Conservation (phyloP, 2,329 filamentous ascomycete species). For the Madurella mycetomatis region DNA sequence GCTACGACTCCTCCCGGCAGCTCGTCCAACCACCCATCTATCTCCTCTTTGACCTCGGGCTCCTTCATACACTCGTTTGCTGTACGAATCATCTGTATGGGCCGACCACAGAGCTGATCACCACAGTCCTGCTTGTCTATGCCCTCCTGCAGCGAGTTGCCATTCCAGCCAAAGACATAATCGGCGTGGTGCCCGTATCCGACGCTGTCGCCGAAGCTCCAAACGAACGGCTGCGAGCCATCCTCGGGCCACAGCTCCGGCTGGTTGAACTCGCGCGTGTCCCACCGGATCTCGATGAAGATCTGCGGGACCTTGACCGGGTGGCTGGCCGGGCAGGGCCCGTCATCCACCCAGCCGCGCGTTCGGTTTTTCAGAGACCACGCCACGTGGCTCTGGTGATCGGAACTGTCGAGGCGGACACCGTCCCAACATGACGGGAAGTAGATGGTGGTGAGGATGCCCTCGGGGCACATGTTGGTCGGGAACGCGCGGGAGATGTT, state of each 20-base stretch:
- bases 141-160: constrained; percentile 1
- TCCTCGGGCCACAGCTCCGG: constrained; percentile 5
- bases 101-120: neutral
- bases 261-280: constrained; percentile 5
- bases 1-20: constrained; percentile 8
- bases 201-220: constrained; percentile 11
- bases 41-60: constrained; percentile 7
- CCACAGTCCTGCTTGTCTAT: neutral
- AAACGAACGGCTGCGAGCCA: constrained; percentile 10
- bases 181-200: constrained; percentile 13
- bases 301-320: constrained; percentile 11
- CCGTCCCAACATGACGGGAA: constrained; percentile 57
- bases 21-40: constrained; percentile 13
- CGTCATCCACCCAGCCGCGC: constrained; percentile 26
- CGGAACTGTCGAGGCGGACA: constrained; percentile 47
- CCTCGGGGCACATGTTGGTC: constrained; percentile 32
- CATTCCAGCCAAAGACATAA: constrained; percentile 11
- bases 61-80: constrained; percentile 5
- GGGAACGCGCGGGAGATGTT: constrained; percentile 37
- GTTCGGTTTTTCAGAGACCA: constrained; percentile 30
- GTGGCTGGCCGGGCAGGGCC: constrained; percentile 14
- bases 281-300: constrained; percentile 5
- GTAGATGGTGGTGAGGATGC: constrained; percentile 39
- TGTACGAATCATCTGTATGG: neutral
- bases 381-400: constrained; percentile 42